Conservation (phyloP, 208 protist species). For the Acanthamoeba sp. region DNA sequence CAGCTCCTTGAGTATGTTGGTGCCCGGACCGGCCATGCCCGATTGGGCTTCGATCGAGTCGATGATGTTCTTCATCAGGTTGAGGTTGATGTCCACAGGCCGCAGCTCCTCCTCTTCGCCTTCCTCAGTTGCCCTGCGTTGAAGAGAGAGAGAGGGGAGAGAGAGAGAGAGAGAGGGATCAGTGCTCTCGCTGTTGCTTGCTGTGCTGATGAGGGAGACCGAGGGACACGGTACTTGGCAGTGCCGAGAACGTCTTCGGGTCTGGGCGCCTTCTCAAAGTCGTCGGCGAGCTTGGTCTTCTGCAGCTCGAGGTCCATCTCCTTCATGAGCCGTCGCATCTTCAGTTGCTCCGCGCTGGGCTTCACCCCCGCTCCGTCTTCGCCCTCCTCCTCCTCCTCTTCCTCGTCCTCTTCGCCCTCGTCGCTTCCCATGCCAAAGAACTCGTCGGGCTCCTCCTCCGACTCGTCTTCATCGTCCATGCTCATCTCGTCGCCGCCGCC, state of each 20-base stretch:
- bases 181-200: no score
- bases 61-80: slow-evolving; percentile 75
- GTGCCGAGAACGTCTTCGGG: background rate
- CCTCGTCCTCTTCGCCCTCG: background rate
- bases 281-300: slow-evolving; percentile 55
- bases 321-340: slow-evolving; percentile 19
- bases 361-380: background rate
- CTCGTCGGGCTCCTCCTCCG: slow-evolving; percentile 68
- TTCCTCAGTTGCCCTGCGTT: background rate
- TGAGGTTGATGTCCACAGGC: slow-evolving; percentile 72
- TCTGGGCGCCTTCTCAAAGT: slow-evolving; percentile 59
- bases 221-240: background rate
- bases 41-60: slow-evolving; percentile 70
- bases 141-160: background rate
- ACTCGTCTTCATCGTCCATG: slow-evolving; percentile 9
- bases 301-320: slow-evolving; percentile 56
- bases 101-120: slow-evolving; percentile 29
- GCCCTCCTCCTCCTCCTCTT: background rate
- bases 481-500: background rate
- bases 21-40: slow-evolving; percentile 43
- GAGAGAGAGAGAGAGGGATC: no score
- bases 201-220: no score
- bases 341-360: background rate
- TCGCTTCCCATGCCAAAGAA: slow-evolving; percentile 71
- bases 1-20: slow-evolving; percentile 68